These are phyloP conservation scores for Phialocephala subalpina DNA, from an alignment of 2,329 filamentous ascomycete genomes.

Conservation along the genomic window DNA sequence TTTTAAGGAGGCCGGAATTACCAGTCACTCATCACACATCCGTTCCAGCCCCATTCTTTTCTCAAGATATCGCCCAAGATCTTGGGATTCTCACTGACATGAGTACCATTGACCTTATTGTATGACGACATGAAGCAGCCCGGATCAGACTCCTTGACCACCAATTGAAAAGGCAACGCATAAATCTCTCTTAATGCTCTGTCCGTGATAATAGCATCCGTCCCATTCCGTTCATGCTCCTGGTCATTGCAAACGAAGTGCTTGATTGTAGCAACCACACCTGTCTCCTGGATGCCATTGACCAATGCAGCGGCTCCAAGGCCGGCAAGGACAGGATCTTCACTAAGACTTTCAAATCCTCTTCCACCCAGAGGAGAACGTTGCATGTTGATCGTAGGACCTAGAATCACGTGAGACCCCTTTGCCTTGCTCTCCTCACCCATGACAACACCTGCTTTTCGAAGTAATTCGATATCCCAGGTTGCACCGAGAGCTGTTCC, in stretches of 20 bases:
- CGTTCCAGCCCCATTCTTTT: slow-evolving; percentile 54
- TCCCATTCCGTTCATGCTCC: slow-evolving; percentile 48
- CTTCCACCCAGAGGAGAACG: slow-evolving; percentile 56
- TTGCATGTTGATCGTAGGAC: slow-evolving; percentile 64
- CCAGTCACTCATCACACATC: slow-evolving; percentile 58
- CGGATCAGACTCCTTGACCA: slow-evolving; percentile 50
- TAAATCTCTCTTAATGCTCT: slow-evolving; percentile 53
- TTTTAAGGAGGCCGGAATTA: slow-evolving; percentile 36
- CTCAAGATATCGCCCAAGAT: slow-evolving; percentile 51
- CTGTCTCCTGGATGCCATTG: slow-evolving; percentile 52
- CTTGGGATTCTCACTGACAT: slow-evolving; percentile 51
- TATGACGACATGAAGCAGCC: slow-evolving; percentile 57
- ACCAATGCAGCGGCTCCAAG: slow-evolving; percentile 53
- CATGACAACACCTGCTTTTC: slow-evolving; percentile 70
- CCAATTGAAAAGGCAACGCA: slow-evolving; percentile 54
- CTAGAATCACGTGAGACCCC: slow-evolving; percentile 75
- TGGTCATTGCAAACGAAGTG: slow-evolving; percentile 56
- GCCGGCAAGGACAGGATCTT: slow-evolving; percentile 56
- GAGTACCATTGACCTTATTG: slow-evolving; percentile 54
- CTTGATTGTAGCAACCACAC: slow-evolving; percentile 54
- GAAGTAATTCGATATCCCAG: slow-evolving; percentile 70
- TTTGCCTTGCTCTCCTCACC: slow-evolving; percentile 72
- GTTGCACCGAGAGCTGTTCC: slow-evolving; percentile 64
- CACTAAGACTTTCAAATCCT: slow-evolving; percentile 56
- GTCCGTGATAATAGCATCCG: slow-evolving; percentile 48